Evolutionary conservation across 208 protist genomes (phyloP).

Genomic region (Phytomonas serpens): DNA sequence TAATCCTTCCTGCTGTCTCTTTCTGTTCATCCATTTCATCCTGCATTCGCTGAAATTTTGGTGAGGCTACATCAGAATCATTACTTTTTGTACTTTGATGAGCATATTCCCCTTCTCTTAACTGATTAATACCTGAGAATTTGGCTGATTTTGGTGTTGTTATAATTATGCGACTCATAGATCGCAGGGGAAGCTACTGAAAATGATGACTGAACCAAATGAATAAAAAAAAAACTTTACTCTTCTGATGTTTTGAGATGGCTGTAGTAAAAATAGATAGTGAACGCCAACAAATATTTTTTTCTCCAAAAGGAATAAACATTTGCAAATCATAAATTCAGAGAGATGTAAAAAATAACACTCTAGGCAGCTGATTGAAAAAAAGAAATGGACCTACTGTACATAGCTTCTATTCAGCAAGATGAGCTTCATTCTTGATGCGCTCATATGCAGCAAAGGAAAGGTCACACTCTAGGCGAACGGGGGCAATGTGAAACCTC

Average conservation of each 20-base stretch:
- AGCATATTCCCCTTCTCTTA: neutral
- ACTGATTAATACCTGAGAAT: neutral
- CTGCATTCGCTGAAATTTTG: slow-evolving; percentile 15
- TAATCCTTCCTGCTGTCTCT: slow-evolving; percentile 38
- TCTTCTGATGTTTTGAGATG: neutral
- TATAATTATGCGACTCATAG: neutral
- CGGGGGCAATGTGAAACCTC: slow-evolving; percentile 22
- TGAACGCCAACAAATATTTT: neutral
- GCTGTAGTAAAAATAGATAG: neutral
- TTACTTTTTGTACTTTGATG: neutral
- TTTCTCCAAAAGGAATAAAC: neutral
- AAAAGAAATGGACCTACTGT: neutral
- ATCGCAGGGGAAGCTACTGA: neutral
- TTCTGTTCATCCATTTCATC: slow-evolving; percentile 20
- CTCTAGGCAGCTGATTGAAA: neutral
- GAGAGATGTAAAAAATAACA: neutral
- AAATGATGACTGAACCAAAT: slow-evolving; percentile 6
- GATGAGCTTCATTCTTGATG: slow-evolving; percentile 16
- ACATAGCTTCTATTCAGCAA: neutral
- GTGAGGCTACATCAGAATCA: neutral
- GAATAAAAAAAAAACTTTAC: neutral
- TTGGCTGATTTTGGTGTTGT: neutral
- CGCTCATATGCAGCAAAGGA: slow-evolving; percentile 53
- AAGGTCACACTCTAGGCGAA: slow-evolving; percentile 56
- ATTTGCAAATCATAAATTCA: neutral